Evolutionary conservation across 768 basidiomycete species (phyloP).

Genomic region (Cyathus striatus): DNA sequence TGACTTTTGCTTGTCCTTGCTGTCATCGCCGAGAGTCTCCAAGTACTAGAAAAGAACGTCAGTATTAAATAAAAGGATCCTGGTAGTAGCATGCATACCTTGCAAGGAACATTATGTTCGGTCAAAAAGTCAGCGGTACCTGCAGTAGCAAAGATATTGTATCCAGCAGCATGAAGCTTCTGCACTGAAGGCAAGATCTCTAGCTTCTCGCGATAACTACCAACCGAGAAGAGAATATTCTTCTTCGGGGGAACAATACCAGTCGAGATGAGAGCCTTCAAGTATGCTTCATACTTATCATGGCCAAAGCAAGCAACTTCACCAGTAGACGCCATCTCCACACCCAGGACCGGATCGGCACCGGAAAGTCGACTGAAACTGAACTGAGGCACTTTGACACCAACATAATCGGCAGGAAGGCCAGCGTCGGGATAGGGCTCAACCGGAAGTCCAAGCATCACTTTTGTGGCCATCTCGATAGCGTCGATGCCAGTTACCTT

Average conservation of each 20-base stretch:
- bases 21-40: constrained; percentile 77
- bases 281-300: constrained; percentile 97
- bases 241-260: constrained; percentile 94
- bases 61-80: constrained; percentile 3
- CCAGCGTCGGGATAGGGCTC: constrained; percentile 87
- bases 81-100: constrained; percentile 39
- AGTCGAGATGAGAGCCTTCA: constrained; percentile 95
- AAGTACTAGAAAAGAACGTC: constrained; percentile 69
- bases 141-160: constrained; percentile 94
- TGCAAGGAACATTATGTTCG: constrained; percentile 95
- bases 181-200: constrained; percentile 94
- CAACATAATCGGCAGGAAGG: constrained; percentile 90
- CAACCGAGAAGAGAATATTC: constrained; percentile 95
- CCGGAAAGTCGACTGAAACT: constrained; percentile 95
- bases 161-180: constrained; percentile 90
- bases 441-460: constrained; percentile 90
- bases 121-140: constrained; percentile 97
- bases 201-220: constrained; percentile 95
- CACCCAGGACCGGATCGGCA: constrained; percentile 95
- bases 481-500: constrained; percentile 87
- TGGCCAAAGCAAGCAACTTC: constrained; percentile 98
- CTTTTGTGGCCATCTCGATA: constrained; percentile 98
- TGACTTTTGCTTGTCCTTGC: constrained; percentile 79
- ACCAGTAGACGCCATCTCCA: constrained; percentile 99
- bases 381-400: constrained; percentile 99